phyloP scores from a whole-genome alignment of 1,284 basidiomycete genomes.

The Austroboletus rostrupii region DNA sequence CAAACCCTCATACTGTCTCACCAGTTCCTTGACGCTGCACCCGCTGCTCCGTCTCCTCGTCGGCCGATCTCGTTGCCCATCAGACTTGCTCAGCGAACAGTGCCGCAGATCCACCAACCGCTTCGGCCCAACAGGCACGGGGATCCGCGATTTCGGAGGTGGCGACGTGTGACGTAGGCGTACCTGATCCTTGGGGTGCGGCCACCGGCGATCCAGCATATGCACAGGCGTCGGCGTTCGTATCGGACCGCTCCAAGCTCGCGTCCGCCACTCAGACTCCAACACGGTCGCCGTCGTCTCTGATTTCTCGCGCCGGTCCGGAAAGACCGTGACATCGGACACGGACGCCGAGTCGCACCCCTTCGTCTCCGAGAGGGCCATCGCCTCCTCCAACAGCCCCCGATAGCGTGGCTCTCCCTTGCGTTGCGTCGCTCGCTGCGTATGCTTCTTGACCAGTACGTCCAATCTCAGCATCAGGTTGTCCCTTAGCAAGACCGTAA shows the following conservation, averaged over 20 bases:
- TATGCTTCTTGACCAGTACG: conserved; percentile 63
- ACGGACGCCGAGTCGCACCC: conserved; percentile 7
- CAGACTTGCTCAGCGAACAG: conserved; percentile 32
- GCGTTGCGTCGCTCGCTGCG: conserved; percentile 44
- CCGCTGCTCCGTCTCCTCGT: conserved; percentile 42
- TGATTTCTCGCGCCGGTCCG: not conserved
- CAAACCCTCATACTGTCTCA: conserved; percentile 55
- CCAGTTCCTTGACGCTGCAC: conserved; percentile 66
- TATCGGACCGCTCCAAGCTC: conserved; percentile 49
- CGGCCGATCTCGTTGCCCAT: not conserved
- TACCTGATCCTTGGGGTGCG: conserved; percentile 61
- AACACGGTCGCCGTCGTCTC: conserved; percentile 39
- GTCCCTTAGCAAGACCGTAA: conserved; percentile 32
- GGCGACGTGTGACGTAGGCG: conserved; percentile 49
- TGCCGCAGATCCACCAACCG: conserved; percentile 56
- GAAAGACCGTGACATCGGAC: conserved; percentile 13
- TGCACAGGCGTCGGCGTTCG: conserved; percentile 47
- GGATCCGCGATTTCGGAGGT: conserved; percentile 42
- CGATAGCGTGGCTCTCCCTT: conserved; percentile 44
- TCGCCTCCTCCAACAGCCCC: conserved; percentile 52
- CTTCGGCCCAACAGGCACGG: conserved; percentile 39
- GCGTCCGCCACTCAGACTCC: conserved; percentile 46
- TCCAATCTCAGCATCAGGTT: conserved; percentile 49
- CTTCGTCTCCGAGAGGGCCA: conserved; percentile 29
- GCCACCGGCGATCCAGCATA: conserved; percentile 39